Evolutionary conservation across 495 filamentous ascomycete species (phyloP).

Genomic region (Thermothielavioides terrestris): DNA sequence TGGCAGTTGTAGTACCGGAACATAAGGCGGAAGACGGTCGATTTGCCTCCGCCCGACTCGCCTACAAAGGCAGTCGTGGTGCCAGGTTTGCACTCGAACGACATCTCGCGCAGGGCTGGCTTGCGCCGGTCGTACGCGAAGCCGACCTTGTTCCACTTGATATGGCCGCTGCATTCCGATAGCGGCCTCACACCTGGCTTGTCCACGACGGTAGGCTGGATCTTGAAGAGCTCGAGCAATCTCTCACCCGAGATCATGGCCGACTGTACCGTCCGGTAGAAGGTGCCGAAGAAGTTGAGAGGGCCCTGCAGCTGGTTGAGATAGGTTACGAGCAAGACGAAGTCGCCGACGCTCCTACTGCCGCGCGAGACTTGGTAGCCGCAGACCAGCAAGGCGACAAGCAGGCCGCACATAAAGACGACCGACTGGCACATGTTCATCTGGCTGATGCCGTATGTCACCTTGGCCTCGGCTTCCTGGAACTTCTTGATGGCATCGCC

Average conservation of each 20-base stretch:
- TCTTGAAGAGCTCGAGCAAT: conserved; percentile 87
- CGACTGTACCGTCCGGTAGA: conserved; percentile 92
- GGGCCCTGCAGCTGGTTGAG: conserved; percentile 88
- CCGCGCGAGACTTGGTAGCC: conserved; percentile 79
- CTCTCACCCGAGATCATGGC: conserved; percentile 96
- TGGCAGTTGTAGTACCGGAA: conserved; percentile 89
- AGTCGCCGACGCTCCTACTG: conserved; percentile 62
- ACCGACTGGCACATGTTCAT: conserved; percentile 93
- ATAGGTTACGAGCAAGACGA: conserved; percentile 76
- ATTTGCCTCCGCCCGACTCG: conserved; percentile 94
- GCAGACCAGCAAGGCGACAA: conserved; percentile 58
- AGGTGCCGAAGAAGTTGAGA: conserved; percentile 95
- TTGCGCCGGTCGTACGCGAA: conserved; percentile 87
- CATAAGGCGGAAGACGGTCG: conserved; percentile 89
- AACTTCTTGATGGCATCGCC: conserved; percentile 68
- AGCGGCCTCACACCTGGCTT: conserved; percentile 42
- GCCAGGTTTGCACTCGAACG: conserved; percentile 74
- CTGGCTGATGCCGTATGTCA: conserved; percentile 75
- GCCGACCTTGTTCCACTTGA: conserved; percentile 76
- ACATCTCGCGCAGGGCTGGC: conserved; percentile 72
- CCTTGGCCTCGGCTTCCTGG: conserved; percentile 80
- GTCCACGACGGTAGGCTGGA: conserved; percentile 79
- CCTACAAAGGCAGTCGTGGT: conserved; percentile 94
- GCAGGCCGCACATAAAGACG: conserved; percentile 84
- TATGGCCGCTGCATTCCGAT: conserved; percentile 62